These are phyloP conservation scores for Thraustotheca clavata DNA, from an alignment of 352 stramenopile genomes.

Conservation along the genomic window DNA sequence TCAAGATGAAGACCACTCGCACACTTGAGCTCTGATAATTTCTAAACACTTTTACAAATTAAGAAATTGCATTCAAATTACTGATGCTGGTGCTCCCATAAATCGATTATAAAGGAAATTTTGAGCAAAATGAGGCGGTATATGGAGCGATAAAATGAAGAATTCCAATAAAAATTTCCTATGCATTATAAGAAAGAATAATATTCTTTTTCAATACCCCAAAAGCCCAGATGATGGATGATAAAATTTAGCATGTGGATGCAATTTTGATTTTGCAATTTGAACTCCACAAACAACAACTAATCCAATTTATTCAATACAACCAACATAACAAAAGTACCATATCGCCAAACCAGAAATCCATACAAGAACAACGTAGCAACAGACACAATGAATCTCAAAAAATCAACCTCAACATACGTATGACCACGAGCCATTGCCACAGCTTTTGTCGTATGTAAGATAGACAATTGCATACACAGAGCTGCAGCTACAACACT, in stretches of 20 bases:
- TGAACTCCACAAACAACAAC: constrained; percentile 6
- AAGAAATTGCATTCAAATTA: too few species aligned
- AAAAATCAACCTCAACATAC: neutral
- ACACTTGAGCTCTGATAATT: neutral
- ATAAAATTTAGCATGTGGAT: constrained; percentile 11
- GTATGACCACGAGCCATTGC: neutral
- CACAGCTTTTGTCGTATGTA: neutral
- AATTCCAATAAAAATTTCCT: constrained; percentile 8
- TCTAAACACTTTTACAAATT: too few species aligned
- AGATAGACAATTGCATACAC: constrained; percentile 12
- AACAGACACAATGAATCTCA: constrained; percentile 1
- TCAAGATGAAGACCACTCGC: neutral
- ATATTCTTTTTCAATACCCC: too few species aligned
- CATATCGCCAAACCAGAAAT: neutral
- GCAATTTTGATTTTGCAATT: constrained; percentile 1
- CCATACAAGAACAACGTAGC: constrained; percentile 9
- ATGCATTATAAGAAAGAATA: too few species aligned
- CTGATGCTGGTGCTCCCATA: neutral
- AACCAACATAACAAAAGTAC: neutral
- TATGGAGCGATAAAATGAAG: constrained; percentile 9
- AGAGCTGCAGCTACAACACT: constrained; percentile 4
- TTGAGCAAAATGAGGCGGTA: neutral
- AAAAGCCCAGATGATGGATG: constrained; percentile 7
- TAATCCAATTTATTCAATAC: neutral
- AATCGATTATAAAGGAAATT: constrained; percentile 4